A percentile compares a stretch with the other conserved stretches of the same genome.
phyloP scores from a whole-genome alignment of 352 stramenopile species.

The Phytophthora lateralis region DNA sequence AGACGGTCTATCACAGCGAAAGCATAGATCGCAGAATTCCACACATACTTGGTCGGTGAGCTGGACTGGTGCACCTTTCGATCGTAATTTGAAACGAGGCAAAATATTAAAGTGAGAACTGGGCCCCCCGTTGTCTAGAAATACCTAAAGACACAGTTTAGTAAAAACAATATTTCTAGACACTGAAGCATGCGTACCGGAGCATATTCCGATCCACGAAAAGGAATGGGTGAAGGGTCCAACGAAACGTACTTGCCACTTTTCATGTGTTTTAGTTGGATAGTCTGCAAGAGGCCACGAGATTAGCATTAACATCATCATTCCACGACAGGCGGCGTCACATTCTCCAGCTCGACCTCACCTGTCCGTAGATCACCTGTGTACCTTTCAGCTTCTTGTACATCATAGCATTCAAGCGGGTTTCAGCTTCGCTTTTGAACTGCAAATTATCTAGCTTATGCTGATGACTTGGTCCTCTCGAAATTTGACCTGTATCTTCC shows the following conservation, averaged over 20 bases:
- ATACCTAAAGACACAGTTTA: constrained; percentile 48
- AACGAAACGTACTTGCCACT: constrained; percentile 64
- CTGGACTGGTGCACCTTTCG: constrained; percentile 66
- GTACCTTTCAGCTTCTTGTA: constrained; percentile 69
- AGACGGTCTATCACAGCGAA: not conserved
- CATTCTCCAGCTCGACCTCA: constrained; percentile 9
- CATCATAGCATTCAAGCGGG: constrained; percentile 68
- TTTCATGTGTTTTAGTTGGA: constrained; percentile 70
- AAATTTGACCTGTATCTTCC: constrained; percentile 9
- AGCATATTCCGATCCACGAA: constrained; percentile 59
- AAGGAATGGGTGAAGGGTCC: constrained; percentile 44
- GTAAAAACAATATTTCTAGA: too few relatives aligned
- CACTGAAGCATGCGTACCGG: constrained; percentile 34
- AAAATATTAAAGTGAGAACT: constrained; percentile 58
- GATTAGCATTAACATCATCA: not conserved
- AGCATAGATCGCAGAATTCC: not conserved
- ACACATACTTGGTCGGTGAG: constrained; percentile 63
- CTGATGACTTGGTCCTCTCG: constrained; percentile 20
- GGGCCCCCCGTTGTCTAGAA: constrained; percentile 48
- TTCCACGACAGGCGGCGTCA: not conserved
- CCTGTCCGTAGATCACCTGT: constrained; percentile 72
- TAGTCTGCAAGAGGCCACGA: constrained; percentile 32
- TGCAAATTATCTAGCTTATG: constrained; percentile 53
- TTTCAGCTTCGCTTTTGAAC: constrained; percentile 75
- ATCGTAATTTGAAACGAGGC: constrained; percentile 68